Conservation (phyloP, 2,329 filamentous ascomycete species). For the Cercospora citrullina region DNA sequence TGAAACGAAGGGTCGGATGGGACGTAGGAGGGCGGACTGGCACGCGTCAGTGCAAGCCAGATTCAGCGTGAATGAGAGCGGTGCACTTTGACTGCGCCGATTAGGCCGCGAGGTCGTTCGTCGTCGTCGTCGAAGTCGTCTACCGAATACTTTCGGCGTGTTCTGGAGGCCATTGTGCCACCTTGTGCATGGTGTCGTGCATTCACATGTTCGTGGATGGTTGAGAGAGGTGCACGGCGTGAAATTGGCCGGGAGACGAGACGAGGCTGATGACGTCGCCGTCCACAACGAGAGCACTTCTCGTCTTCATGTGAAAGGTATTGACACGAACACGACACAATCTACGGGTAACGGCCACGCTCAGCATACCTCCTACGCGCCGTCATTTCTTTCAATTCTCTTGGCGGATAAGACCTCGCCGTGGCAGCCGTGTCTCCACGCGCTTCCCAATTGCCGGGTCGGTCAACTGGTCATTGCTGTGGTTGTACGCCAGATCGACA, state of each 20-base stretch:
- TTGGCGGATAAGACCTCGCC: not conserved
- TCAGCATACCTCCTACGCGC: not conserved
- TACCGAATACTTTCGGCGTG: conserved; percentile 9
- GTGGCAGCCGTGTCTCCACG: not conserved
- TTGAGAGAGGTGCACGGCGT: not conserved
- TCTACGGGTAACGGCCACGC: not conserved
- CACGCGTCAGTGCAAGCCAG: not conserved
- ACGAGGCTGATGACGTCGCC: not conserved
- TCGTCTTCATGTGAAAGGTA: not conserved
- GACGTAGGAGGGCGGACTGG: conserved; percentile 48
- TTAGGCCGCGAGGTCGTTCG: conserved; percentile 6
- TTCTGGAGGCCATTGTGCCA: conserved; percentile 9
- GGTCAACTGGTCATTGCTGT: conserved; percentile 9
- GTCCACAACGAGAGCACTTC: not conserved
- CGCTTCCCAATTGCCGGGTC: not conserved
- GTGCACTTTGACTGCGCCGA: conserved; percentile 9
- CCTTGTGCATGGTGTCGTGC: not conserved
- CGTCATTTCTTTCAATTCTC: not conserved
- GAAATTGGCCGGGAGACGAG: not conserved
- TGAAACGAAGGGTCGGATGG: conserved; percentile 58
- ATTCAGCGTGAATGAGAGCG: not conserved
- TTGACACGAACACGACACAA: not conserved
- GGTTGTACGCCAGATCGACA: conserved; percentile 13
- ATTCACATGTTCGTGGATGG: not conserved
- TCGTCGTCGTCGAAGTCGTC: conserved; percentile 16